Conservation (phyloP, 1,284 basidiomycete genomes). For the Austropuccinia psidii region DNA sequence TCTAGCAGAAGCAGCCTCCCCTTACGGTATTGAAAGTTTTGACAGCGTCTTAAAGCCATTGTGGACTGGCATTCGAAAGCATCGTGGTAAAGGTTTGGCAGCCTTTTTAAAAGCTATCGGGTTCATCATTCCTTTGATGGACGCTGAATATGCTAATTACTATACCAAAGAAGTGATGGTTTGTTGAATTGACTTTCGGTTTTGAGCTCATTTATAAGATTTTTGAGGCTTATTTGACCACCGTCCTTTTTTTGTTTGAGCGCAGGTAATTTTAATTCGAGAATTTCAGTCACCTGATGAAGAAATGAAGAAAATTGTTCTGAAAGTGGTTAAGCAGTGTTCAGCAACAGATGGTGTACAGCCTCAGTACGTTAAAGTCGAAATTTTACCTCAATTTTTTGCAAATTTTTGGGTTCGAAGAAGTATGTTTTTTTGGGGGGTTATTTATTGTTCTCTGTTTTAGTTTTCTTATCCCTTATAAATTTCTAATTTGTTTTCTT, state of each 20-base stretch:
- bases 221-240: background rate
- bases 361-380: conserved; percentile 84
- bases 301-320: conserved; percentile 99
- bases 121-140: conserved; percentile 99
- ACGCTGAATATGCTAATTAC: conserved; percentile 95
- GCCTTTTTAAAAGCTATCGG: conserved; percentile 98
- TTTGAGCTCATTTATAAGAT: background rate
- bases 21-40: conserved; percentile 99
- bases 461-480: background rate
- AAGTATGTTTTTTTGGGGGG: conserved; percentile 4
- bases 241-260: conserved; percentile 44
- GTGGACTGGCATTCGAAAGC: conserved; percentile 95
- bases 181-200: background rate
- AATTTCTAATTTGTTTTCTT: background rate
- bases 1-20: conserved; percentile 90
- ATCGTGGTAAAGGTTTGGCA: conserved; percentile 94
- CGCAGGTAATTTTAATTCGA: conserved; percentile 93
- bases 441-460: background rate
- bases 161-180: conserved; percentile 71
- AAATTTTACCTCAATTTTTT: conserved; percentile 99
- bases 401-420: conserved; percentile 78
- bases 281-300: conserved; percentile 99
- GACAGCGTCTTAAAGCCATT: conserved; percentile 96
- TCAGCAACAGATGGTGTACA: conserved; percentile 95
- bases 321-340: conserved; percentile 98